Base-by-base conservation (phyloP, 192 early-diverging fungal species). In the Anaeromyces robustus region DNA sequence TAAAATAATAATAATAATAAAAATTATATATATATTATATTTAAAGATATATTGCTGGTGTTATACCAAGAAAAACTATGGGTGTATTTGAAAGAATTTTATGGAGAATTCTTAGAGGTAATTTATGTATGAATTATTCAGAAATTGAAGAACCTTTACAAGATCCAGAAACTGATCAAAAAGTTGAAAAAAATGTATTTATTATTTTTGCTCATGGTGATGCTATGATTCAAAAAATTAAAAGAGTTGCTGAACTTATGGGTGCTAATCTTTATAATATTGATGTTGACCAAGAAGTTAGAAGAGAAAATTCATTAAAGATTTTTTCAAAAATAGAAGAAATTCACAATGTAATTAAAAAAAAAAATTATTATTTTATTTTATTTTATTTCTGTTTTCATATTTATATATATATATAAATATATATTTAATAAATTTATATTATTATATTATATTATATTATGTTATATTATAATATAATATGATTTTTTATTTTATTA, bases 131-230 rank as follows among this genome's bases (percentile, higher is more conserved):
- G 87, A 98, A 97, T 85, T 90, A 93, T 78, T 94, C 95, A 6
- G 97, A 98, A 82, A 97, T 99, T 82, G 95, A 95, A 59, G 98
- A 98, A 84, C 90, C 92, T 11, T 94, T 99, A 83, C 86, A 89
- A 68, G 98, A 99, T 83, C 97, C 97, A 12, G 90, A 88, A 78
- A 93, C 92, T 1, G 98, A 98, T 82, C 92, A 94, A 82, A 82
- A 89, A 14, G 92, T 98, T 3, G 91, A 96, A 81, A 99, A 99
- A 89, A 97, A 94, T 83, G 98, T 98, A 11, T 98, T 99, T 83
- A 92, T 96, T 80, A 95, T 99, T 81, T 99, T 99, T 92, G 96
- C 98, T 17, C 98, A 99, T 82, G 98, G 98, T 78, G 87, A 89
- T 77, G 94, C 96, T 83, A 89, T 98, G 82, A 86, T 97, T 34